Evolutionary conservation across 164 flowering plant species (phyloP).

Genomic region (Platanus orientalis): DNA sequence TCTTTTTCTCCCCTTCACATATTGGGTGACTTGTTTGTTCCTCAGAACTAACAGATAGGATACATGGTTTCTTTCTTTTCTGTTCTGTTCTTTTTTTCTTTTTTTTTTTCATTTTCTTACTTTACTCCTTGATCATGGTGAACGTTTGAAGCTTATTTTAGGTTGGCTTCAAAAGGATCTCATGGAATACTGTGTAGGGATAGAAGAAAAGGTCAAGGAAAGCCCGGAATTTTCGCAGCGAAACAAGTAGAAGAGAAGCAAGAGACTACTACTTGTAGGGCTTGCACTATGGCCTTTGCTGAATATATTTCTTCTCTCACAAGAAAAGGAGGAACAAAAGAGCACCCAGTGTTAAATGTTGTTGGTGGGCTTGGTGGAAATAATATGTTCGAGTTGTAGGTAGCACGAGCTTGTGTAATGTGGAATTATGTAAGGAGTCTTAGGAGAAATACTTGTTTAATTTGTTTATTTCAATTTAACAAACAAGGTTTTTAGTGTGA

Average conservation of each 20-base stretch:
- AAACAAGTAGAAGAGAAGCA: conserved; percentile 3
- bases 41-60: conserved; percentile 25
- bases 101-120: conserved; percentile 6
- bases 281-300: conserved; percentile 12
- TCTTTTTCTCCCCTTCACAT: not conserved
- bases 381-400: conserved; percentile 1
- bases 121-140: conserved; percentile 13
- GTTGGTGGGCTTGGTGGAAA: conserved; percentile 12
- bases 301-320: conserved; percentile 7
- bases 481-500: not conserved
- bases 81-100: no score
- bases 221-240: conserved; percentile 17
- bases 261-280: conserved; percentile 6
- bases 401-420: conserved; percentile 8
- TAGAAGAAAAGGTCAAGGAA: conserved; percentile 11
- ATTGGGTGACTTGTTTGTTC: conserved; percentile 18
- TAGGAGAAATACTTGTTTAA: conserved; percentile 4
- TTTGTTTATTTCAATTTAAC: conserved; percentile 8
- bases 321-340: not conserved
- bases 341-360: conserved; percentile 9
- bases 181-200: conserved; percentile 11
- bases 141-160: conserved; percentile 31
- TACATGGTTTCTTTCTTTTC: conserved; percentile 16
- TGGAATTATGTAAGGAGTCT: conserved; percentile 14
- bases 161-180: conserved; percentile 33